Percentiles rank a stretch among this genome's conserved stretches.
Evolutionary conservation across 2,329 filamentous ascomycete genomes (phyloP).

Genomic region (Penicillium vulpinum): DNA sequence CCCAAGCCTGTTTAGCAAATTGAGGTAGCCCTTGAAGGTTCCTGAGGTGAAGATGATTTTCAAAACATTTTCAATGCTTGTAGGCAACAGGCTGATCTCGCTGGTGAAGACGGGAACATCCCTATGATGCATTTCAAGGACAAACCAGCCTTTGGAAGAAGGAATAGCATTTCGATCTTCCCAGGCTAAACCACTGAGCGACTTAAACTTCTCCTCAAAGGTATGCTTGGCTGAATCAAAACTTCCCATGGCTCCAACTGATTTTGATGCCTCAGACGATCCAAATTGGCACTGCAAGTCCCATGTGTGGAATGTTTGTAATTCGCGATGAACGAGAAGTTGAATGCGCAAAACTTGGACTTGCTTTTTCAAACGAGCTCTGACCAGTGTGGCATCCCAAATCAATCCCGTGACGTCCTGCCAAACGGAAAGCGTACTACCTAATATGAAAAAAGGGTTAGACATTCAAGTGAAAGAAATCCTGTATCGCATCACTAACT

Average conservation of each 20-base stretch:
- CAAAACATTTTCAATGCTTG: background rate
- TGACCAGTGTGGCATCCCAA: constrained; percentile 17
- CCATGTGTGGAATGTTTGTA: background rate
- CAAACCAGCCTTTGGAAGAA: background rate
- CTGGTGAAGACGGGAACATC: background rate
- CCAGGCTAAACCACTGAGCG: background rate
- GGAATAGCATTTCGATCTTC: background rate
- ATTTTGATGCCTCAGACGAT: background rate
- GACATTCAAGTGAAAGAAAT: background rate
- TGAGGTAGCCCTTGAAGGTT: background rate
- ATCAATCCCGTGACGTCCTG: constrained; percentile 7
- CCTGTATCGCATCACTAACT: background rate
- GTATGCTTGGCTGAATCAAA: background rate
- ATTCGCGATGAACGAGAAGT: constrained; percentile 2
- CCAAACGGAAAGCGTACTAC: background rate
- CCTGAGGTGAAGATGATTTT: background rate
- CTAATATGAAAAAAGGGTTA: background rate
- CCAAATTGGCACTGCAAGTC: background rate
- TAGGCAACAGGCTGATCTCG: background rate
- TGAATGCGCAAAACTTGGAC: constrained; percentile 4
- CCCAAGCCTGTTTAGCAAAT: background rate
- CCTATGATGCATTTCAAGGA: background rate
- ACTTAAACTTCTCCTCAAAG: constrained; percentile 4
- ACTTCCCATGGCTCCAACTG: background rate
- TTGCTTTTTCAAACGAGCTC: too few relatives aligned